phyloP scores from a whole-genome alignment of 345 rosid species.

The Salix viminalis region DNA sequence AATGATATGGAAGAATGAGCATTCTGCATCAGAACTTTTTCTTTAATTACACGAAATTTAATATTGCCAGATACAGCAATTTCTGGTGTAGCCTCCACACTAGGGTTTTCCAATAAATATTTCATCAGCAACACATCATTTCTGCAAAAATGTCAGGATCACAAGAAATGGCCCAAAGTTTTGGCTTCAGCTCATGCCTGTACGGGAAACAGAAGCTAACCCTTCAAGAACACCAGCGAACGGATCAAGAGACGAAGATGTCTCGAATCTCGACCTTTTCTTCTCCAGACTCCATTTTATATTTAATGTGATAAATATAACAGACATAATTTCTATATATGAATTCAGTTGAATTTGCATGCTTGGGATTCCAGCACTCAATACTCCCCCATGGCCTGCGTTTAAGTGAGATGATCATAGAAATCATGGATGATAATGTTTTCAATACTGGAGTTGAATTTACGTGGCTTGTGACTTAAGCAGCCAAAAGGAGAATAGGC shows the following conservation, averaged over 20 bases:
- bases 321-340: no score
- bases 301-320: background rate
- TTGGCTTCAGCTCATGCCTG: background rate
- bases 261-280: background rate
- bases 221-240: background rate
- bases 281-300: background rate
- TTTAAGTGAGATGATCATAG: background rate
- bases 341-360: background rate
- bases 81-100: no score
- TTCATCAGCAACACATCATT: background rate
- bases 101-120: no score
- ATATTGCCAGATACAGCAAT: no score
- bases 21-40: no score
- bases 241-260: background rate
- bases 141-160: background rate
- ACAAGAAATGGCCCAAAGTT: background rate
- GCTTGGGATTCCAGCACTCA: background rate
- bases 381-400: background rate
- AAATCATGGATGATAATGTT: background rate
- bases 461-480: constrained; percentile 20
- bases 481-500: background rate
- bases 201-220: background rate
- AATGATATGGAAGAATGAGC: no score
- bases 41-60: no score
- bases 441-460: background rate